These are phyloP conservation scores for Globisporangium heterothallicum DNA, from an alignment of 352 stramenopile species.

Conservation along the genomic window DNA sequence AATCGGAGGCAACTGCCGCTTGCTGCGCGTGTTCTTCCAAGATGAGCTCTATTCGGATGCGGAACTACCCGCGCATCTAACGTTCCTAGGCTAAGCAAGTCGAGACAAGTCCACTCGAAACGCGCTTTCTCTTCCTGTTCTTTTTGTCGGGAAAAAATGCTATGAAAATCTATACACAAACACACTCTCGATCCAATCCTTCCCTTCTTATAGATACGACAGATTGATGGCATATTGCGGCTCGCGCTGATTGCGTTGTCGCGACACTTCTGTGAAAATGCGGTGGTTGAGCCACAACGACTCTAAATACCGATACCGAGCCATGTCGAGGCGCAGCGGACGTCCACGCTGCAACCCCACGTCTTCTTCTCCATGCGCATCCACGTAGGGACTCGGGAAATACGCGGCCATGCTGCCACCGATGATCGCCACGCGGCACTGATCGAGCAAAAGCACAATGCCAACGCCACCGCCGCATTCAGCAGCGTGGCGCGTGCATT, in stretches of 20 bases:
- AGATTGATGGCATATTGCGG: constrained; percentile 85
- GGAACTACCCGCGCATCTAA: constrained; percentile 60
- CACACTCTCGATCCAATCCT: background rate
- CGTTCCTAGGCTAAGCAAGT: constrained; percentile 48
- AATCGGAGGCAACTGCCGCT: constrained; percentile 54
- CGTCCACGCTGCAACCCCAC: constrained; percentile 72
- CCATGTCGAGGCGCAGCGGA: constrained; percentile 69
- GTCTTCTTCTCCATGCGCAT: constrained; percentile 83
- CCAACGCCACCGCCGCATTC: constrained; percentile 83
- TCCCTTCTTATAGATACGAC: constrained; percentile 61
- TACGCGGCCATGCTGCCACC: constrained; percentile 83
- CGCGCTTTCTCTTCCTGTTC: too few relatives aligned
- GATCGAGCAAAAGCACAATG: constrained; percentile 78
- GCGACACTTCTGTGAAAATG: constrained; percentile 82
- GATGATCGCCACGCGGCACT: constrained; percentile 80
- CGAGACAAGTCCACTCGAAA: too few relatives aligned
- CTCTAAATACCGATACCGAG: constrained; percentile 69
- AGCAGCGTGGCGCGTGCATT: constrained; percentile 80
- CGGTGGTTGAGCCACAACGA: constrained; percentile 81
- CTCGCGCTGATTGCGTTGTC: constrained; percentile 82
- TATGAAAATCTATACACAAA: constrained; percentile 8
- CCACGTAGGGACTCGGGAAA: constrained; percentile 83
- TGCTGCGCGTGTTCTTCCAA: constrained; percentile 78
- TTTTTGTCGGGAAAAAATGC: too few relatives aligned
- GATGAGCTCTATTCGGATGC: constrained; percentile 69